Conservation (phyloP, 495 filamentous ascomycete genomes). For the Xylaria flabelliformis region DNA sequence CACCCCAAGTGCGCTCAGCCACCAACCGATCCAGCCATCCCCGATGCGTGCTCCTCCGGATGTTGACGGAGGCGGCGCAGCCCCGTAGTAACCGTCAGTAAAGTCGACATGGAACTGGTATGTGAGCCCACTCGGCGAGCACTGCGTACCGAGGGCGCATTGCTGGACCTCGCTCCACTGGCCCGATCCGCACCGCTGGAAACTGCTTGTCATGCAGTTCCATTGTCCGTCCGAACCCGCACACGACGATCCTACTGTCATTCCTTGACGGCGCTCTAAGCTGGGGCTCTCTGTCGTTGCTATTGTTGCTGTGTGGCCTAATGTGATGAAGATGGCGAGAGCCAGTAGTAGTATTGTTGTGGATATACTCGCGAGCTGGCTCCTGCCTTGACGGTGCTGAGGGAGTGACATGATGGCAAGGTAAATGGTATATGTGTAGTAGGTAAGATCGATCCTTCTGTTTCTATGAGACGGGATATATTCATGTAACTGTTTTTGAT, state of each 20-base stretch:
- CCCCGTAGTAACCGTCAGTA: conserved; percentile 26
- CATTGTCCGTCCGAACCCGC: conserved; percentile 45
- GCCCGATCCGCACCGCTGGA: conserved; percentile 48
- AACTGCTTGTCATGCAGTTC: conserved; percentile 47
- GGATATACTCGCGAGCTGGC: neutral
- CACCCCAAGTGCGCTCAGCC: neutral
- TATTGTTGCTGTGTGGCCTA: neutral
- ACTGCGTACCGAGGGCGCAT: conserved; percentile 42
- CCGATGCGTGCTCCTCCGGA: neutral
- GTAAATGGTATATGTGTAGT: neutral
- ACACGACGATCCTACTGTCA: conserved; percentile 34
- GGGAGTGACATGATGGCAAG: neutral
- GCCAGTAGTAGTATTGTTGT: neutral
- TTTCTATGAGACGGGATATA: neutral
- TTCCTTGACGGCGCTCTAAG: conserved; percentile 18
- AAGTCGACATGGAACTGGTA: conserved; percentile 38
- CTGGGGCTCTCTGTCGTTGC: neutral
- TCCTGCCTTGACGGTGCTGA: neutral
- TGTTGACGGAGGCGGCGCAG: conserved; percentile 4
- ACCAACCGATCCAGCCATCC: neutral
- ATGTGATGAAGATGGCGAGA: neutral
- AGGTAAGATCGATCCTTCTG: neutral
- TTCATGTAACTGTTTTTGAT: neutral
- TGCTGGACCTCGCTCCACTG: conserved; percentile 42
- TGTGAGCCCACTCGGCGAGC: conserved; percentile 41